Base-by-base conservation (phyloP, 2,329 filamentous ascomycete genomes). In the Diaporthe ilicicola region DNA sequence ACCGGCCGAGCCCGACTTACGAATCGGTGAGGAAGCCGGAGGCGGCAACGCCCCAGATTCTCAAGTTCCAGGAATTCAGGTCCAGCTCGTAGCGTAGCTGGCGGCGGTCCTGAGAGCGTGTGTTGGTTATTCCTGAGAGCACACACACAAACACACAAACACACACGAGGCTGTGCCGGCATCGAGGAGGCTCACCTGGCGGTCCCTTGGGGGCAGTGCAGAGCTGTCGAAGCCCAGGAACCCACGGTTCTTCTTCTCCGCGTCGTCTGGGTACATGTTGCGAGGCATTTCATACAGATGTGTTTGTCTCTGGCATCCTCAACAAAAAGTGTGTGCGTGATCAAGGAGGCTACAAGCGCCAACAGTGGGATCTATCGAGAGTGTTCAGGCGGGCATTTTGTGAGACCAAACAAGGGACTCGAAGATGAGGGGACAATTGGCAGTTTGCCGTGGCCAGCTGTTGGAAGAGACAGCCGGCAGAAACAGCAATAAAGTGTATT, bases 21-120 rank as follows among this genome's bases (percentile, higher is more conserved):
- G 85, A 87, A 74, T 87, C 86, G 39, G 86, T 87, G 27, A 88
- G 79, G 72, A 87, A 88, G 10, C 86, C 86, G 0, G 86, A 87
- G 55, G 86, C 86, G n/a, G 85, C 85, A 37, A 88, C 85, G 3
- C 83, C 85, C 85, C 85, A 87, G 53, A 87, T 87, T 51, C 86
- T 82, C 64, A 87, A 76, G 75, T 87, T 88, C 85, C 85, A 88
- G 1, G 84, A 84, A 75, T 88, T 88, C 22, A 88, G 79, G 72
- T 88, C 85, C 44, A 88, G 82, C 74, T 87, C 85, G 75, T 87
- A 87, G 71, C 85, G 83, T 44, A 88, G 74, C 74, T 87, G 86
- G 69, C 82, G 81, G 62, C 86, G 85, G 76, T 87, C 85, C 85
- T 87, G 74, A 15, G 44, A 27, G 59, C 0, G n/a, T 19, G 44